A percentile compares a stretch with the other conserved stretches of the same genome.
Conservation (phyloP, 2,329 filamentous ascomycete genomes). For the Coniella lustricola region DNA sequence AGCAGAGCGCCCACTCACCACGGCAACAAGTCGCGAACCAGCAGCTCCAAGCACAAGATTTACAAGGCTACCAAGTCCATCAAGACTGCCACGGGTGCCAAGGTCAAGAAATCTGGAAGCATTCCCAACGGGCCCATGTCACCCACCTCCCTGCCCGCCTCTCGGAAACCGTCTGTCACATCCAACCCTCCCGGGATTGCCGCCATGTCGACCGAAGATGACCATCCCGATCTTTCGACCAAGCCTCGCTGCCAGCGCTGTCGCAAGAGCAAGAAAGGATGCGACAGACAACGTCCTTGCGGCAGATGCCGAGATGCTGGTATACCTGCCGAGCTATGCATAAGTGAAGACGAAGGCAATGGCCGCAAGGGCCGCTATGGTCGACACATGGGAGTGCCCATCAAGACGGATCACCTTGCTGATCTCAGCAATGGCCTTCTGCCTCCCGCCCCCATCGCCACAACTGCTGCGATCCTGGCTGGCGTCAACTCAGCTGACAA, state of each 20-base stretch:
- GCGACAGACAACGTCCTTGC: slow-evolving; percentile 91
- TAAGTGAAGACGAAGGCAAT: slow-evolving; percentile 97
- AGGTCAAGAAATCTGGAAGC: slow-evolving; percentile 45
- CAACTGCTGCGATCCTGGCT: slow-evolving; percentile 35
- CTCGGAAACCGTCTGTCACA: slow-evolving; percentile 68
- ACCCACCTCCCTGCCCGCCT: slow-evolving; percentile 60
- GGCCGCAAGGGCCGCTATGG: slow-evolving; percentile 90
- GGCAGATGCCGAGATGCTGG: slow-evolving; percentile 94
- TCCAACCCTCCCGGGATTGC: slow-evolving; percentile 39
- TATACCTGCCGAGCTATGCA: slow-evolving; percentile 84
- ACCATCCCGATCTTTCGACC: slow-evolving; percentile 84
- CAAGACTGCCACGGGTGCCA: slow-evolving; percentile 30
- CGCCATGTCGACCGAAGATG: slow-evolving; percentile 60
- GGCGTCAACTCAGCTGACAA: slow-evolving; percentile 41
- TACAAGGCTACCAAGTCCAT: slow-evolving; percentile 31
- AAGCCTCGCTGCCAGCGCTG: slow-evolving; percentile 97
- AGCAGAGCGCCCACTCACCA: slow-evolving; percentile 26
- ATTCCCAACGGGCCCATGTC: slow-evolving; percentile 44
- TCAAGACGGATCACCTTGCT: slow-evolving; percentile 48
- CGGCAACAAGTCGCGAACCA: slow-evolving; percentile 33
- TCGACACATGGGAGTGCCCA: slow-evolving; percentile 61
- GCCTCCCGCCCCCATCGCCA: slow-evolving; percentile 26
- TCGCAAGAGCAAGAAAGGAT: slow-evolving; percentile 99
- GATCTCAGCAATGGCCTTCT: slow-evolving; percentile 34
- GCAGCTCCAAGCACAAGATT: slow-evolving; percentile 32